phyloP scores from a whole-genome alignment of 495 filamentous ascomycete genomes.

The Aspergillus incahuasiensis region DNA sequence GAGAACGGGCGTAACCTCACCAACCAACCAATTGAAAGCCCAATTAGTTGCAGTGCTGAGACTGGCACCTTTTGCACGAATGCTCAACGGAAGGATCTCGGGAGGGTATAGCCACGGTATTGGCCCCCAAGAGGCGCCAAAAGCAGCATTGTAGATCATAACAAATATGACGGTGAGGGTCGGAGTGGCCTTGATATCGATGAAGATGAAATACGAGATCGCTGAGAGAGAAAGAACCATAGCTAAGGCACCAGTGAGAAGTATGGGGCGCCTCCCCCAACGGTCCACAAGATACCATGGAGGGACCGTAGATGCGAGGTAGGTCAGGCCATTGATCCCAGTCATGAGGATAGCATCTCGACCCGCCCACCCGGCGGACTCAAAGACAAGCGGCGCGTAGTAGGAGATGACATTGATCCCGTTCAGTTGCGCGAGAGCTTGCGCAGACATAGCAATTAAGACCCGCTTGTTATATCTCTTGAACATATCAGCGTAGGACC shows the following conservation, averaged over 20 bases:
- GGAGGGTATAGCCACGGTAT: constrained; percentile 98
- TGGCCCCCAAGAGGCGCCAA: constrained; percentile 98
- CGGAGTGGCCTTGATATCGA: constrained; percentile 72
- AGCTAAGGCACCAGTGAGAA: constrained; percentile 83
- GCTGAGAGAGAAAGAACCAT: constrained; percentile 88
- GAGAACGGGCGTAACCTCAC: constrained; percentile 86
- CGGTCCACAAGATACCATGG: constrained; percentile 97
- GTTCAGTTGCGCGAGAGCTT: constrained; percentile 92
- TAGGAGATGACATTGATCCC: constrained; percentile 99
- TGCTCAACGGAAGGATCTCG: constrained; percentile 94
- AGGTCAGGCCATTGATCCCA: constrained; percentile 90
- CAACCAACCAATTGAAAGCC: constrained; percentile 98
- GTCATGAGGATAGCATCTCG: constrained; percentile 94
- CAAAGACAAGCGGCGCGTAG: constrained; percentile 94
- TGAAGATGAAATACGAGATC: constrained; percentile 93
- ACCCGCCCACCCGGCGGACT: constrained; percentile 89
- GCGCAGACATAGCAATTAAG: constrained; percentile 98
- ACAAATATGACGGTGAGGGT: constrained; percentile 87
- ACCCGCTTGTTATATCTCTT: constrained; percentile 84
- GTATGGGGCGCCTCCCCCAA: constrained; percentile 85
- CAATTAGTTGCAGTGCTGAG: constrained; percentile 95
- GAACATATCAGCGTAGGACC: constrained; percentile 93
- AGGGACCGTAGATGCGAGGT: constrained; percentile 84
- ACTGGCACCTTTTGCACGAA: constrained; percentile 95
- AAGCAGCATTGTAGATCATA: constrained; percentile 97